Base-by-base conservation (phyloP, 2,329 filamentous ascomycete species). In the Nannizzia gypsea region DNA sequence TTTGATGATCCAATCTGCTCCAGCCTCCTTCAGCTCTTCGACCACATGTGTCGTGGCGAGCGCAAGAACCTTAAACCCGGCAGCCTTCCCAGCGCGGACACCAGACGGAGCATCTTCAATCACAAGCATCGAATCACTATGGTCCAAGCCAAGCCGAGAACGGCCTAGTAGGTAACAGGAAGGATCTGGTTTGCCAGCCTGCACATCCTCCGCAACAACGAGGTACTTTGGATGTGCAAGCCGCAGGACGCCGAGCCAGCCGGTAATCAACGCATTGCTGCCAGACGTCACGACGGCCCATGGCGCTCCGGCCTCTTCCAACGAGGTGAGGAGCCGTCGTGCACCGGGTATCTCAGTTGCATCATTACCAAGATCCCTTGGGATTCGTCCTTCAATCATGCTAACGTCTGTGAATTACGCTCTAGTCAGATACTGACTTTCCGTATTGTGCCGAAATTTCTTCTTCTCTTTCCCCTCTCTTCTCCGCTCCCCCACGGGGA, bases 101-200 rank as follows among this genome's bases (percentile, higher is more conserved):
- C 91, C 91, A 6, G 90, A 89, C 3, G 91, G 90, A 60, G 89
- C 89, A 75, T 96, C 91, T 75, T 96, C 91, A 40, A 96, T 76
- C 56, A 96, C 91, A 59, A 96, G 77, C 48, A 92, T 73, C 59
- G 74, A 79, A 28, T 75, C 73, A 36, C 76, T 77, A 20, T 78
- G 70, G 22, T 70, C 68, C 28, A 79, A 65, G 0, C 78, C 79
- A 15, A 91, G 78, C 63, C 80, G 80, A 65, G 81, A 77, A 54
- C 83, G 81, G 15, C 87, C 88, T 57, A 90, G 78, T 57, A 78
- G 72, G 72, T 91, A 92, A 75, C 88, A 89, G 13, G 80, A 74
- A 26, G 88, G 88, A 71, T 91, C 85, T 0, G 88, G 88, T 77
- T 92, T 92, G 62, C 88, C 88, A 65, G 84, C 78, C 64, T 79